These are phyloP conservation scores for Pseudogymnoascus sp. DNA, from an alignment of 2,329 filamentous ascomycete species.

Conservation along the genomic window DNA sequence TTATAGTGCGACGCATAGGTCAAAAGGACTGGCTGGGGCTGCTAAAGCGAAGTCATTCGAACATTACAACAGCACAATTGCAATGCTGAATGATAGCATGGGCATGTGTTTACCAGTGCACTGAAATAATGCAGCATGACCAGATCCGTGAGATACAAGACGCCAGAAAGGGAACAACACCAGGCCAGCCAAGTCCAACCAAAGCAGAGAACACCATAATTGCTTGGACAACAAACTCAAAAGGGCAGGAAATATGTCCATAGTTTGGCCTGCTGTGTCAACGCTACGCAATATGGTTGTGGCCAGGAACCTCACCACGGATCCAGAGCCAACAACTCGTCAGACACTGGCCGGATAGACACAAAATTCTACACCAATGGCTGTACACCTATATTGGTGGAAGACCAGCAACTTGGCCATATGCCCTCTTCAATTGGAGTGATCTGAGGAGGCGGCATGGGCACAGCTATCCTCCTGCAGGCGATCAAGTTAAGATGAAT, in stretches of 20 bases:
- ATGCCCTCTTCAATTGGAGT: neutral
- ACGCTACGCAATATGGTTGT: neutral
- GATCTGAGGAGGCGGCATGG: neutral
- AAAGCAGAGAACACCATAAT: neutral
- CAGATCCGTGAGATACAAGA: neutral
- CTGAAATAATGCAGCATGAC: neutral
- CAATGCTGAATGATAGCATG: conserved; percentile 70
- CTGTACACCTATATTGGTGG: neutral
- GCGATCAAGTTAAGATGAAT: neutral
- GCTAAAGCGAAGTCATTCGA: conserved; percentile 33
- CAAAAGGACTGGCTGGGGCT: conserved; percentile 17
- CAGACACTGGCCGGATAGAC: neutral
- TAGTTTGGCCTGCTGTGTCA: neutral
- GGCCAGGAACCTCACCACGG: neutral
- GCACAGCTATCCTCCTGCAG: neutral
- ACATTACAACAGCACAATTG: conserved; percentile 63
- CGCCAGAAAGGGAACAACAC: neutral
- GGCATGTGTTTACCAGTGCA: conserved; percentile 48
- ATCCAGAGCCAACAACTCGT: neutral
- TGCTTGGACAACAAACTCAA: neutral
- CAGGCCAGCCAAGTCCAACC: neutral
- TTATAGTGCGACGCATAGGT: conserved; percentile 21
- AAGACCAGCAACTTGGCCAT: neutral
- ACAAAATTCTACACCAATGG: neutral
- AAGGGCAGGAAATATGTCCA: neutral